These are phyloP conservation scores for Trichoderma koningii DNA, from an alignment of 2,329 filamentous ascomycete species.

Conservation along the genomic window DNA sequence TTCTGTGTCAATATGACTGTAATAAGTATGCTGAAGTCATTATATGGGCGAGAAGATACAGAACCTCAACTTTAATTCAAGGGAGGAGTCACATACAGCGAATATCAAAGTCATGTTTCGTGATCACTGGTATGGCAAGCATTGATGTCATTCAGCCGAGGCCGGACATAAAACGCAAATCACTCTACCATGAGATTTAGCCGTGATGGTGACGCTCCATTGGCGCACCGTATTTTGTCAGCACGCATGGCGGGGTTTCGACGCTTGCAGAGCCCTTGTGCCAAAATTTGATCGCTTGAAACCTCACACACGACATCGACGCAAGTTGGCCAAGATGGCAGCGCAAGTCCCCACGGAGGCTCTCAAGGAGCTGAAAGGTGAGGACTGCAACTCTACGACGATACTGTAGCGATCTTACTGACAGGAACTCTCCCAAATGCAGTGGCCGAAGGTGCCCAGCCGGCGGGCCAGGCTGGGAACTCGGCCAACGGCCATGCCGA, in stretches of 20 bases:
- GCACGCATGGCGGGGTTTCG: conserved; percentile 21
- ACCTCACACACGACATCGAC: conserved; percentile 17
- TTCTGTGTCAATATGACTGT: too few relatives aligned
- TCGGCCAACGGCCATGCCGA: conserved; percentile 45
- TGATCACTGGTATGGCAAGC: neutral
- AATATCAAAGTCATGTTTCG: neutral
- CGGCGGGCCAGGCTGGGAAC: conserved; percentile 46
- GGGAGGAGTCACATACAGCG: too few relatives aligned
- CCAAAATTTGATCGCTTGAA: conserved; percentile 24
- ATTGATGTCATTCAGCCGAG: conserved; percentile 17
- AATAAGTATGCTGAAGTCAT: too few relatives aligned
- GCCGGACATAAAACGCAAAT: neutral
- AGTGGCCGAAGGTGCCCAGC: conserved; percentile 44
- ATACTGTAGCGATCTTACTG: neutral
- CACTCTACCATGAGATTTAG: neutral
- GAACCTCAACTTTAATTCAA: too few relatives aligned
- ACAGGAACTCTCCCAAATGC: neutral
- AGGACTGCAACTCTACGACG: neutral
- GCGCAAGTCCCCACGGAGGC: conserved; percentile 47
- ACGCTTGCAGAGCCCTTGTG: conserved; percentile 3
- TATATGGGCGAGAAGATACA: too few relatives aligned
- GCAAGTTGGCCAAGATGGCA: conserved; percentile 43
- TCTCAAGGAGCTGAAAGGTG: conserved; percentile 49
- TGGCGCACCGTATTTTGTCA: conserved; percentile 17
- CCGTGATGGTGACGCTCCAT: neutral